These are phyloP conservation scores for Stachybotrys chlorohalonatus DNA, from an alignment of 2,329 filamentous ascomycete species.

Conservation along the genomic window DNA sequence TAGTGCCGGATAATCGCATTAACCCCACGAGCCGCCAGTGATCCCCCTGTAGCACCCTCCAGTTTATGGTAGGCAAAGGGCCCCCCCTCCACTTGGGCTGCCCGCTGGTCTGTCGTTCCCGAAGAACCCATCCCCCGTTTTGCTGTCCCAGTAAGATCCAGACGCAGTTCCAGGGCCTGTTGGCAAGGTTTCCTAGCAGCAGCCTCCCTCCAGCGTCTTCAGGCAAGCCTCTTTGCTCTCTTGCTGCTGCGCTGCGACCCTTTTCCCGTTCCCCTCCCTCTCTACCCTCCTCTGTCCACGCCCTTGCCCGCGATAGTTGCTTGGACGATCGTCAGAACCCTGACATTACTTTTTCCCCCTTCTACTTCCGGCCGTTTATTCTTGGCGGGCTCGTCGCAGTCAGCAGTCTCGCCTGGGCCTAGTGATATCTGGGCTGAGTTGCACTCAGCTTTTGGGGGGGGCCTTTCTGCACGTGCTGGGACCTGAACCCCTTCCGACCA, in stretches of 20 bases:
- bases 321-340: not conserved
- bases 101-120: not conserved
- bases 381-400: not conserved
- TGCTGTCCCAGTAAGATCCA: not conserved
- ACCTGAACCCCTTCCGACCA: not conserved
- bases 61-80: not conserved
- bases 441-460: not conserved
- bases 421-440: not conserved
- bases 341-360: not conserved
- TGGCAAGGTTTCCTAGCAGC: not conserved
- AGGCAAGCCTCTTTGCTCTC: not conserved
- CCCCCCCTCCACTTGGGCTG: not conserved
- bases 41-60: not conserved
- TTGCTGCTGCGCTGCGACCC: not conserved
- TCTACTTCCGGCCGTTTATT: not conserved
- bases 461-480: not conserved
- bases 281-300: not conserved
- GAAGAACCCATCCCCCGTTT: not conserved
- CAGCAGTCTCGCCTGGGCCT: not conserved
- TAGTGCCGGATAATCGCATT: not conserved
- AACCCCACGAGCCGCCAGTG: not conserved
- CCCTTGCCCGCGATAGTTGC: not conserved
- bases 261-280: not conserved
- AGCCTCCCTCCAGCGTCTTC: not conserved
- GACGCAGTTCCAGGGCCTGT: not conserved